phyloP scores from a whole-genome alignment of 2,329 filamentous ascomycete genomes.

The Arthrobotrys megalospora region DNA sequence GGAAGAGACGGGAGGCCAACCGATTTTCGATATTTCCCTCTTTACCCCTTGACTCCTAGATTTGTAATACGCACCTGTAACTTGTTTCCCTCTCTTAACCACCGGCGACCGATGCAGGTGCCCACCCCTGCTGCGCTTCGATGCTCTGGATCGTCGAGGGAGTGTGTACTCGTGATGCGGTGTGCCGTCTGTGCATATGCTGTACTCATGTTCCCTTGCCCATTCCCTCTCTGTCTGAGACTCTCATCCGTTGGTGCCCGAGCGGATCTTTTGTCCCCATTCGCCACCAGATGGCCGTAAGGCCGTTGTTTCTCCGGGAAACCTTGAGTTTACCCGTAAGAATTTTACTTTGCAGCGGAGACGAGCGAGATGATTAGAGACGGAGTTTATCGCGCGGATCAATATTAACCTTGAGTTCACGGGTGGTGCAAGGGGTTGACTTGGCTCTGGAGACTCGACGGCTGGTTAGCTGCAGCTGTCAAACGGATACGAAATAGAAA shows the following conservation, averaged over 20 bases:
- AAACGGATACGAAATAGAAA: not conserved
- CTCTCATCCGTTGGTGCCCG: slow-evolving; percentile 12
- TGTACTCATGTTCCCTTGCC: slow-evolving; percentile 18
- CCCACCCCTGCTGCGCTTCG: slow-evolving; percentile 18
- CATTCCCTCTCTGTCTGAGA: not conserved
- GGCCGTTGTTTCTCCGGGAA: not conserved
- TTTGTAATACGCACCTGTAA: slow-evolving; percentile 43
- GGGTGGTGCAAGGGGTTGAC: not conserved
- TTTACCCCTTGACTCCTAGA: slow-evolving; percentile 46
- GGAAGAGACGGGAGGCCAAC: not conserved
- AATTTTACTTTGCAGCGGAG: not conserved
- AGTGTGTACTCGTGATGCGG: slow-evolving; percentile 30
- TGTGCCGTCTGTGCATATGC: slow-evolving; percentile 40
- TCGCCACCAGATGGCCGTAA: not conserved
- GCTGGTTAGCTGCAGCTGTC: not conserved
- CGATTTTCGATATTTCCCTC: not conserved
- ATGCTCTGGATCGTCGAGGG: slow-evolving; percentile 24
- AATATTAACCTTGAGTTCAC: slow-evolving; percentile 11
- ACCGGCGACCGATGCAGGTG: slow-evolving; percentile 43
- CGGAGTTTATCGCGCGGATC: not conserved
- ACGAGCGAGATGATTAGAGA: not conserved
- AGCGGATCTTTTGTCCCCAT: not conserved
- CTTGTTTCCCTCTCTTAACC: slow-evolving; percentile 1
- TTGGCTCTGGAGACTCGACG: not conserved
- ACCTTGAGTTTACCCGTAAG: not conserved